phyloP scores from a whole-genome alignment of 768 basidiomycete genomes.

The Phlebiopsis gigantea region DNA sequence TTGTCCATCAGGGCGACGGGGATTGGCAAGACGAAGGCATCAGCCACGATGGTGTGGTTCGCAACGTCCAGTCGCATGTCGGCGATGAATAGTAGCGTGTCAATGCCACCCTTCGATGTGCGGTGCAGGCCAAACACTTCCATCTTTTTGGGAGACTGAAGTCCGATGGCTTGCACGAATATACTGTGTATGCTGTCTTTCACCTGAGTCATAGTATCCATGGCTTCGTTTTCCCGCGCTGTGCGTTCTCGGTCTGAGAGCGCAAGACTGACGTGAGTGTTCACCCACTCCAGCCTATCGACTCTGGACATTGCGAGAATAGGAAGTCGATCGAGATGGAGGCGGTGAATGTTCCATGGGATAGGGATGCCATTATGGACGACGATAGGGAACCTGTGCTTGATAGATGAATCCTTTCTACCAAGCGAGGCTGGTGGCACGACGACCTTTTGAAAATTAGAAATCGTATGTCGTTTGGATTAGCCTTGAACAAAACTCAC shows the following conservation, averaged over 20 bases:
- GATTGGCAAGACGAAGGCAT: slow-evolving; percentile 42
- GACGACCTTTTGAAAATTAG: background rate
- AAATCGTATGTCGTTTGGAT: too few species aligned
- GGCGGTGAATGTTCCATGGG: slow-evolving; percentile 2
- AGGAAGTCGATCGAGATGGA: slow-evolving; percentile 5
- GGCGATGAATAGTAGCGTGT: slow-evolving; percentile 43
- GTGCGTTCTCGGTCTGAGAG: background rate
- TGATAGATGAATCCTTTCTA: background rate
- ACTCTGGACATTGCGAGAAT: background rate
- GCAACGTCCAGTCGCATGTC: slow-evolving; percentile 42
- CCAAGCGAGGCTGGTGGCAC: background rate
- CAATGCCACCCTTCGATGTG: slow-evolving; percentile 10
- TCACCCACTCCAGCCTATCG: background rate
- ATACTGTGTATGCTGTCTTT: background rate
- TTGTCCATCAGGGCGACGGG: slow-evolving; percentile 10
- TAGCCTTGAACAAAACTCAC: background rate
- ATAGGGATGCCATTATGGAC: background rate
- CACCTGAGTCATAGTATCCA: background rate
- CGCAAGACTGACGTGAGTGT: background rate
- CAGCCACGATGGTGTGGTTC: slow-evolving; percentile 44
- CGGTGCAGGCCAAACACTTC: slow-evolving; percentile 3
- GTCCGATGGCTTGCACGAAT: background rate
- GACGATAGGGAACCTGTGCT: background rate
- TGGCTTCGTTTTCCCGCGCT: background rate
- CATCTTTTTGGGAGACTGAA: background rate